These are phyloP conservation scores for Penicillium salamii DNA, from an alignment of 495 filamentous ascomycete species.

Conservation along the genomic window DNA sequence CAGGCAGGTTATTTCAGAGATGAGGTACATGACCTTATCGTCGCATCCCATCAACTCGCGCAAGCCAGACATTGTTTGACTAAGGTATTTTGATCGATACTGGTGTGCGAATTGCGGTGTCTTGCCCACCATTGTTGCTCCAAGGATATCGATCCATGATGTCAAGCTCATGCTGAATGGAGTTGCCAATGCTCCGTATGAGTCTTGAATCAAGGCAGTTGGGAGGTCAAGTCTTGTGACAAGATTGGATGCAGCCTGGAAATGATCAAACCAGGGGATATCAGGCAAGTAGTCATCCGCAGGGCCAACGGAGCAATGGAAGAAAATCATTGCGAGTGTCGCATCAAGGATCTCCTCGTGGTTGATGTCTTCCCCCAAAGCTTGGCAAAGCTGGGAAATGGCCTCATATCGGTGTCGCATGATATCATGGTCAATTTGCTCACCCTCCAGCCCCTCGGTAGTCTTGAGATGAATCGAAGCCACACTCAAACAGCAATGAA, in stretches of 20 bases:
- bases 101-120: conserved; percentile 86
- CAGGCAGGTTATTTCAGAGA: conserved; percentile 94
- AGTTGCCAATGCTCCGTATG: conserved; percentile 54
- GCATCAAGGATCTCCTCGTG: conserved; percentile 90
- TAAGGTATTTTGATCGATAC: conserved; percentile 87
- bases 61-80: conserved; percentile 67
- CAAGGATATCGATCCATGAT: conserved; percentile 96
- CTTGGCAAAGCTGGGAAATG: conserved; percentile 81
- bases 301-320: conserved; percentile 88
- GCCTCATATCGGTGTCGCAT: conserved; percentile 90
- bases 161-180: conserved; percentile 95
- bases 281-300: conserved; percentile 85
- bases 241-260: conserved; percentile 81
- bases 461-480: conserved; percentile 93
- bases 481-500: conserved; percentile 95
- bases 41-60: conserved; percentile 97
- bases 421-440: conserved; percentile 87
- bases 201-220: conserved; percentile 54
- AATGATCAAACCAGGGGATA: conserved; percentile 96
- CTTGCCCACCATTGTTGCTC: conserved; percentile 84
- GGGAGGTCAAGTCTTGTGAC: conserved; percentile 83
- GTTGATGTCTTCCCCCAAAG: conserved; percentile 73
- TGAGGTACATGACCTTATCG: conserved; percentile 95
- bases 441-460: conserved; percentile 59
- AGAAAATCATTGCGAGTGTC: conserved; percentile 94